Percentiles rank a stretch among this genome's conserved stretches.
Conservation (phyloP, 331 rosid species). For the Telfairia occidentalis region DNA sequence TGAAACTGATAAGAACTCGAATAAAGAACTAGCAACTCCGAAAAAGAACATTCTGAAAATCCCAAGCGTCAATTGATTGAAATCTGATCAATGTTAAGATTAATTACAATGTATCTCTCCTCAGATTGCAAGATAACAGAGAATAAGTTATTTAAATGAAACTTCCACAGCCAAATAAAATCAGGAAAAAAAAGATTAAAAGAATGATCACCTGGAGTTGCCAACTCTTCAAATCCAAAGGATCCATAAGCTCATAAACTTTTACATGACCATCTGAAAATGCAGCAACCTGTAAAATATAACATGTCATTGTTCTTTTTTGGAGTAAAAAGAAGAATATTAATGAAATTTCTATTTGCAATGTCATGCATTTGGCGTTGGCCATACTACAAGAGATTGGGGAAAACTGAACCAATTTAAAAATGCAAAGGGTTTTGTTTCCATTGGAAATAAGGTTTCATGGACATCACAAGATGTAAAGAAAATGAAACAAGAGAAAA, state of each 20-base stretch:
- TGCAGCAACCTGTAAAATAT: constrained; percentile 48
- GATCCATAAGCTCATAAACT: constrained; percentile 65
- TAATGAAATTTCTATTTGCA: neutral
- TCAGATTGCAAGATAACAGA: neutral
- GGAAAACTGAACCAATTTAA: neutral
- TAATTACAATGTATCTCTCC: neutral
- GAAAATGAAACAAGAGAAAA: neutral
- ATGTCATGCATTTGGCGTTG: neutral
- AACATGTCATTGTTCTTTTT: too few relatives aligned
- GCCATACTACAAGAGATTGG: neutral
- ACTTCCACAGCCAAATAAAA: neutral
- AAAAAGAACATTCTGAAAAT: too few relatives aligned
- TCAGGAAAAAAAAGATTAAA: neutral
- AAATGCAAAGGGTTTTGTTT: neutral
- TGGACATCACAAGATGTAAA: neutral
- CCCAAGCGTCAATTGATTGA: too few relatives aligned
- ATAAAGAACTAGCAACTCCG: too few relatives aligned
- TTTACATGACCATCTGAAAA: constrained; percentile 63
- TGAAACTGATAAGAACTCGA: too few relatives aligned
- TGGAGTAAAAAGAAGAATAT: neutral
- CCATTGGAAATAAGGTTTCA: neutral
- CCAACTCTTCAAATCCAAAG: constrained; percentile 73
- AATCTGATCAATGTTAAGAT: neutral
- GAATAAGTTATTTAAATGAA: neutral
- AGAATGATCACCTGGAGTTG: constrained; percentile 74